Percentiles rank a stretch among this genome's conserved stretches.
Evolutionary conservation across 352 stramenopile genomes (phyloP).

Genomic region (Globisporangium acanthophoron): DNA sequence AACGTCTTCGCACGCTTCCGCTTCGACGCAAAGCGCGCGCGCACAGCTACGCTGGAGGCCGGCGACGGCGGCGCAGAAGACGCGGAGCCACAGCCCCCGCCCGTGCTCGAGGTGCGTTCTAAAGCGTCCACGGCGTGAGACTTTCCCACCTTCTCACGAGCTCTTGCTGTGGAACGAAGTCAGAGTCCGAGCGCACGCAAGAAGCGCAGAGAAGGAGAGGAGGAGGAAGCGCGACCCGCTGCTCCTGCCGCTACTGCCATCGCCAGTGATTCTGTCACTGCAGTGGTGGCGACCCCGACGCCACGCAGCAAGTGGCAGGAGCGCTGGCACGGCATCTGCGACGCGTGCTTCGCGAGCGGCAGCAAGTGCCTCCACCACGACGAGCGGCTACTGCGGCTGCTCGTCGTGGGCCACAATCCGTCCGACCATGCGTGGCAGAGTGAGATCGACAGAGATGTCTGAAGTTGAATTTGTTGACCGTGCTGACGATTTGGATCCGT

Average conservation of each 20-base stretch:
- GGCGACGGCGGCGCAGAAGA: conserved; percentile 1
- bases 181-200: not conserved
- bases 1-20: conserved; percentile 58
- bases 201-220: not conserved
- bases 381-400: conserved; percentile 62
- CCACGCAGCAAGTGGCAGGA: conserved; percentile 64
- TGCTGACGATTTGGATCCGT: conserved; percentile 7
- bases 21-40: conserved; percentile 47
- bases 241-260: not conserved
- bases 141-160: no score
- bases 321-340: conserved; percentile 74
- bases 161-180: not conserved
- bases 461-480: conserved; percentile 32
- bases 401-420: conserved; percentile 88
- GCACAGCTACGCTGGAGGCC: not conserved
- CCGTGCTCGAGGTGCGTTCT: not conserved
- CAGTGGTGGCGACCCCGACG: not conserved
- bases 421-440: conserved; percentile 87
- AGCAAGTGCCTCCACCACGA: conserved; percentile 52
- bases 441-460: conserved; percentile 32
- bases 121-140: not conserved
- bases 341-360: conserved; percentile 50
- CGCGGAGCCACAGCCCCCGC: not conserved
- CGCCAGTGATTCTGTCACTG: not conserved
- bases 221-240: no score